Conservation (phyloP, 768 basidiomycete genomes). For the Asterophora lycoperdoides region DNA sequence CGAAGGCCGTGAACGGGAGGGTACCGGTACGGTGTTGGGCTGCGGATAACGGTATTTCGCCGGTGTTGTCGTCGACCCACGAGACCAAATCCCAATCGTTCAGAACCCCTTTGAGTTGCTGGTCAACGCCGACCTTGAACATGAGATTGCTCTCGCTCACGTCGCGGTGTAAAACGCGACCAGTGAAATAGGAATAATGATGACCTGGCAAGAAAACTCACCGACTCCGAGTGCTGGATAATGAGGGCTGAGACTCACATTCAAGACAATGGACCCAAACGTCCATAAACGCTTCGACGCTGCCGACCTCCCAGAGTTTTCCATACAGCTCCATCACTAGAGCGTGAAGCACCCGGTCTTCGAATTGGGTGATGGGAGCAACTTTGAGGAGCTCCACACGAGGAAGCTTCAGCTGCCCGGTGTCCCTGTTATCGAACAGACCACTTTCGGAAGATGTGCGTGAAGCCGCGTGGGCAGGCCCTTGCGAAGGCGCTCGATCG, state of each 20-base stretch:
- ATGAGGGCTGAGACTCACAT: constrained; percentile 25
- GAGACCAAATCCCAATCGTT: constrained; percentile 26
- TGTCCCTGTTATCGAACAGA: too few species aligned
- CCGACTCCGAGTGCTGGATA: neutral
- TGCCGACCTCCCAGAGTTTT: constrained; percentile 23
- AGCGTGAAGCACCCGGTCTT: constrained; percentile 2
- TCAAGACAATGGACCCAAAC: too few species aligned
- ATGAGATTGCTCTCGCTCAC: too few species aligned
- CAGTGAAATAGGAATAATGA: constrained; percentile 17
- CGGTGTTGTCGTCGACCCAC: constrained; percentile 4
- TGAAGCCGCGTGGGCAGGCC: too few species aligned
- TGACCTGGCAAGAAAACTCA: constrained; percentile 20
- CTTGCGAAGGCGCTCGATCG: too few species aligned
- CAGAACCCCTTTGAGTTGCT: constrained; percentile 18
- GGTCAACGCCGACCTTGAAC: constrained; percentile 12
- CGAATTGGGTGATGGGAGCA: neutral
- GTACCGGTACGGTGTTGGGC: too few species aligned
- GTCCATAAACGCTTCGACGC: too few species aligned
- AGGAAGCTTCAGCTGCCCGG: too few species aligned
- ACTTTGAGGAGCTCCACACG: too few species aligned
- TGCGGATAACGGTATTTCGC: neutral
- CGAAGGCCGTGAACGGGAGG: constrained; percentile 30
- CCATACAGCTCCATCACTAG: constrained; percentile 16
- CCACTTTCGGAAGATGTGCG: too few species aligned
- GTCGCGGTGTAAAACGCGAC: constrained; percentile 26